Evolutionary conservation across 371 early-diverging fungal species (phyloP).

Genomic region (Apophysomyces ossiformis): DNA sequence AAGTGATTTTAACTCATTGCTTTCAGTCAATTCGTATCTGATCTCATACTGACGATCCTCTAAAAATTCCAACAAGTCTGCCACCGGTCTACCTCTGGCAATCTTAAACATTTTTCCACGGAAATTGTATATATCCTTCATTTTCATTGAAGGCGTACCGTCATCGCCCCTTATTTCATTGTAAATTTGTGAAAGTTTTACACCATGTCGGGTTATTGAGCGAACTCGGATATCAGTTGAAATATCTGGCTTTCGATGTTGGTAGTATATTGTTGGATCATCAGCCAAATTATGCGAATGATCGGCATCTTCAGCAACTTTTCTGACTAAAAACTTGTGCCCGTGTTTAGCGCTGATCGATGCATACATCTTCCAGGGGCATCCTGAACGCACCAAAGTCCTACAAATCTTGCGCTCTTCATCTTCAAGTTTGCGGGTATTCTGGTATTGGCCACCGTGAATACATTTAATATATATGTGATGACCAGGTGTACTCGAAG

Average conservation of each 20-base stretch:
- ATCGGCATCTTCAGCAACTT: background rate
- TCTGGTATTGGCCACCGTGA: background rate
- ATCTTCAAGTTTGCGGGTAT: background rate
- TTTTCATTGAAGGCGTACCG: background rate
- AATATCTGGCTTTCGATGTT: background rate
- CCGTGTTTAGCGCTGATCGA: background rate
- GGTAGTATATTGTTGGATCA: background rate
- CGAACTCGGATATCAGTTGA: background rate
- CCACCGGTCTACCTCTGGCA: background rate
- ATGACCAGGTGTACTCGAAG: background rate
- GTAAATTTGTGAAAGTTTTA: background rate
- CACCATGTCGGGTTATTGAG: background rate
- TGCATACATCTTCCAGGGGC: constrained; percentile 8
- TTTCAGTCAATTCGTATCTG: too few species aligned
- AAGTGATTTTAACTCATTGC: too few species aligned
- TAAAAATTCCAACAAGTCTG: background rate
- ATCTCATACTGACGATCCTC: background rate
- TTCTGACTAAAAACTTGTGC: background rate
- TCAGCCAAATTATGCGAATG: background rate
- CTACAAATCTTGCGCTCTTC: background rate
- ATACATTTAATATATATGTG: background rate
- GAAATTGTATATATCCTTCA: constrained; percentile 10
- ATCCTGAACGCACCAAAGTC: background rate
- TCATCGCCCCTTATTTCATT: background rate
- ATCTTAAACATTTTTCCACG: background rate